Conservation (phyloP, 805 yeast species). For the Deakozyma indianensis region DNA sequence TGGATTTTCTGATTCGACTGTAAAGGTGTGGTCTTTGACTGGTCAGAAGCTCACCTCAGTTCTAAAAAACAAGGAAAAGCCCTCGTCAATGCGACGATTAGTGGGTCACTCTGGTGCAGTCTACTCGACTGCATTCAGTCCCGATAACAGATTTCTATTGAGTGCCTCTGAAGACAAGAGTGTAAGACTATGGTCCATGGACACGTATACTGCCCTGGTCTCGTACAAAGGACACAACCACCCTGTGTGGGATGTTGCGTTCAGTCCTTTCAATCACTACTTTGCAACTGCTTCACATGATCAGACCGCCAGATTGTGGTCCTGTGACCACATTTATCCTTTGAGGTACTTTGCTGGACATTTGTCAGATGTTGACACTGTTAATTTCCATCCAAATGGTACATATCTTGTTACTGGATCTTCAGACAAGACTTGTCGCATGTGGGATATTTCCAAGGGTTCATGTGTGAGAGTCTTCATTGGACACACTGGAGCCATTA, state of each 20-base stretch:
- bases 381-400: conserved; percentile 91
- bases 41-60: conserved; percentile 56
- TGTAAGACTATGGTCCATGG: conserved; percentile 85
- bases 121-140: conserved; percentile 79
- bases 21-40: conserved; percentile 86
- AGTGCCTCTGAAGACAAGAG: conserved; percentile 87
- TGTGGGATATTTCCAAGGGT: conserved; percentile 95
- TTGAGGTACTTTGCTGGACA: conserved; percentile 95
- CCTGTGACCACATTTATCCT: conserved; percentile 95
- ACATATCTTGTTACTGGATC: conserved; percentile 92
- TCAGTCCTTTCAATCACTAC: conserved; percentile 91
- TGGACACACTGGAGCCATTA: conserved; percentile 85
- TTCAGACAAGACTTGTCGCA: conserved; percentile 85
- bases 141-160: conserved; percentile 69
- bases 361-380: conserved; percentile 88
- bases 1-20: conserved; percentile 85
- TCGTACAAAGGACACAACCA: conserved; percentile 93
- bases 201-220: conserved; percentile 77
- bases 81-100: conserved; percentile 30
- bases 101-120: conserved; percentile 94
- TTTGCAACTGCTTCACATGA: conserved; percentile 98
- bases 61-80: conserved; percentile 17
- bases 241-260: conserved; percentile 95
- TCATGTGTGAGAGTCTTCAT: conserved; percentile 80
- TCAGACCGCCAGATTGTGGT: conserved; percentile 95